phyloP scores from a whole-genome alignment of 2,329 filamentous ascomycete species.

The Oidium heveae region DNA sequence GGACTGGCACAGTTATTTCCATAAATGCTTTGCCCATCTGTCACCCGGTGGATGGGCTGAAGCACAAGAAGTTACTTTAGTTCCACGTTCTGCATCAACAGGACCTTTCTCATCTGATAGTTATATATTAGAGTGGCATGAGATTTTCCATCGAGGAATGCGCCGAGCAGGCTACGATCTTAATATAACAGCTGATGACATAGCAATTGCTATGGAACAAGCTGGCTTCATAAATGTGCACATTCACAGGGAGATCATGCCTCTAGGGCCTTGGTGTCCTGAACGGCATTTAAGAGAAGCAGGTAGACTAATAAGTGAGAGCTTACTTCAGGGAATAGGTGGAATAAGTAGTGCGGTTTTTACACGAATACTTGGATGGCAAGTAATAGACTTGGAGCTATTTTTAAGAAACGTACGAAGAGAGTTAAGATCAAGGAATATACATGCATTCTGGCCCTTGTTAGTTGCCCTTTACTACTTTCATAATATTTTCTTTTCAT shows the following conservation, averaged over 20 bases:
- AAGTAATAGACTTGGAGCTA: conserved; percentile 3
- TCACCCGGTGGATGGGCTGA: conserved; percentile 8
- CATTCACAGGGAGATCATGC: conserved; percentile 19
- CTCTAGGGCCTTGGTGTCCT: conserved; percentile 22
- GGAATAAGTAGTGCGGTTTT: conserved; percentile 6
- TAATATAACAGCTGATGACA: conserved; percentile 8
- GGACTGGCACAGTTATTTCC: conserved; percentile 16
- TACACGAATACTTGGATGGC: conserved; percentile 4
- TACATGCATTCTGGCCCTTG: conserved; percentile 6
- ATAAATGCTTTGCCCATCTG: conserved; percentile 2
- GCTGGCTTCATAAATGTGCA: conserved; percentile 19
- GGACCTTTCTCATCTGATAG: conserved; percentile 4
- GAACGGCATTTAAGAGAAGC: conserved; percentile 21
- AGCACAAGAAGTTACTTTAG: conserved; percentile 5
- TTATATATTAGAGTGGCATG: conserved; percentile 4
- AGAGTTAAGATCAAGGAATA: conserved; percentile 3
- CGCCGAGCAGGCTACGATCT: conserved; percentile 2
- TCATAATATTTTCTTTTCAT: not conserved
- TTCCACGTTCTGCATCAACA: conserved; percentile 2
- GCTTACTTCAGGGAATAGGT: conserved; percentile 3
- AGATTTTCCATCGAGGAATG: conserved; percentile 3
- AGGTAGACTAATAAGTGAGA: conserved; percentile 8
- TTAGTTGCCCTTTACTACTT: conserved; percentile 1
- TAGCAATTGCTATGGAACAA: conserved; percentile 9
- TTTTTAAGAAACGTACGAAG: conserved; percentile 3